These are phyloP conservation scores for Histomonas meleagridis DNA, from an alignment of 208 protist species.

Conservation along the genomic window DNA sequence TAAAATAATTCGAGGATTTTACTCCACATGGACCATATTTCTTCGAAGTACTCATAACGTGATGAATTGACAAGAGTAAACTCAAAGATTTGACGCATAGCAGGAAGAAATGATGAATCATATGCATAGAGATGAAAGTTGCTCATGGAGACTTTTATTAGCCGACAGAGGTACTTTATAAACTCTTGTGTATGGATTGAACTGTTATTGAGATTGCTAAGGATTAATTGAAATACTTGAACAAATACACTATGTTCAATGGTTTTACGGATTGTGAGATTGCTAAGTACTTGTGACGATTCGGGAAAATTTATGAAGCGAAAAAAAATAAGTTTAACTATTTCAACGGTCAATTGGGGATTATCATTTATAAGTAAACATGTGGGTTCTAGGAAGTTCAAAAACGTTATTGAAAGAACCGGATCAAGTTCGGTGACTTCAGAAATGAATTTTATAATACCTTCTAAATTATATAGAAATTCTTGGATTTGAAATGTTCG, in stretches of 20 bases:
- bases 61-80: neutral
- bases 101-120: neutral
- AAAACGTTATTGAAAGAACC: neutral
- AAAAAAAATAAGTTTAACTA: neutral
- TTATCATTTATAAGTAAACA: neutral
- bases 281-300: neutral
- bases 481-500: neutral
- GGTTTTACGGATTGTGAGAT: neutral
- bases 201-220: neutral
- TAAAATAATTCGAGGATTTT: neutral
- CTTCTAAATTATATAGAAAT: neutral
- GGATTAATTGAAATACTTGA: neutral
- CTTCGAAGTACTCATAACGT: neutral
- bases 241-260: neutral
- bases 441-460: neutral
- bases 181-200: neutral
- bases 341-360: neutral
- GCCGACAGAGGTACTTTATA: neutral
- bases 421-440: neutral
- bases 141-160: neutral
- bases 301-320: neutral
- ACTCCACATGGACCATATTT: neutral
- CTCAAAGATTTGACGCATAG: neutral
- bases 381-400: neutral
- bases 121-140: neutral